Conservation (phyloP, 345 rosid species). For the Aquilaria malaccensis region DNA sequence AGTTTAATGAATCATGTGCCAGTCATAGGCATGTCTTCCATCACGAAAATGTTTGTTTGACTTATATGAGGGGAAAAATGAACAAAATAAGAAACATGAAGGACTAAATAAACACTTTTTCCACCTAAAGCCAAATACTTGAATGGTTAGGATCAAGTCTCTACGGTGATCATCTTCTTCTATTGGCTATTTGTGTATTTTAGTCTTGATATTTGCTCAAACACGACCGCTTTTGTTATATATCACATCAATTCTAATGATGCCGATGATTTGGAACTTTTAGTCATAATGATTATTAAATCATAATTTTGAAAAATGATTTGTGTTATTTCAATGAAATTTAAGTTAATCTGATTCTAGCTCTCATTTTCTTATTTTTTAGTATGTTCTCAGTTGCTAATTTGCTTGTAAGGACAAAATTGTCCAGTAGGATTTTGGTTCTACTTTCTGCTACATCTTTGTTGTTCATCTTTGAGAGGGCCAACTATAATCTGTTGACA, state of each 20-base stretch:
- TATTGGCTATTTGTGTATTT: background rate
- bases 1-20: too few species aligned
- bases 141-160: slow-evolving; percentile 38
- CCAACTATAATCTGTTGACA: slow-evolving; percentile 66
- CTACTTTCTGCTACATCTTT: slow-evolving; percentile 42
- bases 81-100: too few species aligned
- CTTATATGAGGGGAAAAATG: too few species aligned
- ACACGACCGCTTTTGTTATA: background rate
- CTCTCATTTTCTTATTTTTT: background rate
- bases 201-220: background rate
- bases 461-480: slow-evolving; percentile 77
- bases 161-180: slow-evolving; percentile 1
- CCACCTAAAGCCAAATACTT: too few species aligned
- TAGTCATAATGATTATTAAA: background rate
- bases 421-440: slow-evolving; percentile 36
- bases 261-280: too few species aligned
- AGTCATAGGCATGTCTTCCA: too few species aligned
- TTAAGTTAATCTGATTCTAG: background rate
- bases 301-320: background rate
- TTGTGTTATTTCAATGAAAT: background rate
- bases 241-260: background rate
- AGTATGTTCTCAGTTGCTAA: slow-evolving; percentile 54
- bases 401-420: slow-evolving; percentile 72
- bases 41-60: too few species aligned
- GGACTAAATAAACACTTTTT: too few species aligned